These are phyloP conservation scores for Neurospora sp. DNA, from an alignment of 495 filamentous ascomycete species.

Conservation along the genomic window DNA sequence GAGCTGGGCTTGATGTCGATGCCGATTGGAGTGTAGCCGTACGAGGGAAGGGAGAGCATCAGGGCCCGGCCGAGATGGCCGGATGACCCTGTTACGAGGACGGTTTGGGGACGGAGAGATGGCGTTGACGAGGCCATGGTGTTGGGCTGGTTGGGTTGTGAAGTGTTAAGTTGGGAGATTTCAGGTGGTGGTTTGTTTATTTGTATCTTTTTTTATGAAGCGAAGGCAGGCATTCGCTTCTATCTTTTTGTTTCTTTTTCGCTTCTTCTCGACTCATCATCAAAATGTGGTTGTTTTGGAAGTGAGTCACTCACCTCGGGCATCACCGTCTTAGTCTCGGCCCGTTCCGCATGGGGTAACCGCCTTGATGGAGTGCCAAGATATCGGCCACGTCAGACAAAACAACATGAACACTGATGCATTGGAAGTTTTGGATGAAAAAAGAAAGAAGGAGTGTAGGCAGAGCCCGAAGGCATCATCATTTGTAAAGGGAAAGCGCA, in stretches of 20 bases:
- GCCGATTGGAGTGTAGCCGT: conserved; percentile 17
- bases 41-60: conserved; percentile 14
- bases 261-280: background rate
- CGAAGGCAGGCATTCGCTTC: background rate
- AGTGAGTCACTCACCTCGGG: background rate
- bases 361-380: background rate
- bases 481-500: background rate
- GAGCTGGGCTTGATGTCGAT: conserved; percentile 19
- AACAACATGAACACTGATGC: background rate
- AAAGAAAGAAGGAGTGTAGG: background rate
- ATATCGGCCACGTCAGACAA: background rate
- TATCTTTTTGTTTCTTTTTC: background rate
- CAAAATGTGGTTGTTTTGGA: background rate
- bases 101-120: background rate
- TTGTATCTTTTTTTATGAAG: background rate
- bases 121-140: background rate
- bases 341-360: background rate
- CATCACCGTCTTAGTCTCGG: background rate
- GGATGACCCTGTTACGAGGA: conserved; percentile 25
- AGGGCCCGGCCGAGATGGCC: conserved; percentile 24
- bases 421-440: background rate
- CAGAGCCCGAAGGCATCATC: background rate
- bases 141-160: background rate
- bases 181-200: background rate
- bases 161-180: background rate